Percentiles rank a stretch among this genome's conserved stretches.
These are phyloP conservation scores for Phytophthora citrophthora DNA, from an alignment of 352 stramenopile species.

Conservation along the genomic window DNA sequence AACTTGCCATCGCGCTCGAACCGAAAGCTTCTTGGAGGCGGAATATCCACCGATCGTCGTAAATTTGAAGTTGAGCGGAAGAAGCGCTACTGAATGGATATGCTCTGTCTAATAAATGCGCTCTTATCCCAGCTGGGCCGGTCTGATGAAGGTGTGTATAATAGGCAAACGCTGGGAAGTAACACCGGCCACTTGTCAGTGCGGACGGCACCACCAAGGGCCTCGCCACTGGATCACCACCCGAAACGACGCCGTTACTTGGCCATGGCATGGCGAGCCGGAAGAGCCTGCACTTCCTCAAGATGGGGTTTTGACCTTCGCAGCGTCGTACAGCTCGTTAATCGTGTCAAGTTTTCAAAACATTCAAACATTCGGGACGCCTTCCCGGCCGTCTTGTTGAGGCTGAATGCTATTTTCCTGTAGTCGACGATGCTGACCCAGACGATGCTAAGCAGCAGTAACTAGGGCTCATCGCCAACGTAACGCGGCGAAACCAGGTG, in stretches of 20 bases:
- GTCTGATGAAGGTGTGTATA: slow-evolving; percentile 9
- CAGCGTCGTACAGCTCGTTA: slow-evolving; percentile 18
- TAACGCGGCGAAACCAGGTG: slow-evolving; percentile 26
- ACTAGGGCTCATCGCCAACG: slow-evolving; percentile 44
- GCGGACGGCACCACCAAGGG: slow-evolving; percentile 2
- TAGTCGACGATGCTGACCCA: slow-evolving; percentile 6
- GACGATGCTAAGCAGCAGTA: slow-evolving; percentile 25
- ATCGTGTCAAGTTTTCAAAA: slow-evolving; percentile 17
- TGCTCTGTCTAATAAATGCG: slow-evolving; percentile 19
- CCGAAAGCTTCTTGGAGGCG: neutral
- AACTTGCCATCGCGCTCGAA: slow-evolving; percentile 1
- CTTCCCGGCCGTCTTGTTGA: neutral
- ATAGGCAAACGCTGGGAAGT: slow-evolving; percentile 6
- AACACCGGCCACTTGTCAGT: slow-evolving; percentile 17
- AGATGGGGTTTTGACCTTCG: slow-evolving; percentile 24
- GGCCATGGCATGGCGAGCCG: slow-evolving; percentile 8
- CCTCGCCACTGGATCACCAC: neutral
- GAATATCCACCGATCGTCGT: slow-evolving; percentile 26
- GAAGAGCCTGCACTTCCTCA: slow-evolving; percentile 6
- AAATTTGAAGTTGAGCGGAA: neutral
- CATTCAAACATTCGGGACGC: slow-evolving; percentile 23
- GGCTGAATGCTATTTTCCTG: slow-evolving; percentile 10
- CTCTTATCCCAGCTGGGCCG: slow-evolving; percentile 31
- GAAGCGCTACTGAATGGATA: neutral
- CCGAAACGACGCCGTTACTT: slow-evolving; percentile 12